Conservation (phyloP, 441 rosid species). For the Omphalea diandra region DNA sequence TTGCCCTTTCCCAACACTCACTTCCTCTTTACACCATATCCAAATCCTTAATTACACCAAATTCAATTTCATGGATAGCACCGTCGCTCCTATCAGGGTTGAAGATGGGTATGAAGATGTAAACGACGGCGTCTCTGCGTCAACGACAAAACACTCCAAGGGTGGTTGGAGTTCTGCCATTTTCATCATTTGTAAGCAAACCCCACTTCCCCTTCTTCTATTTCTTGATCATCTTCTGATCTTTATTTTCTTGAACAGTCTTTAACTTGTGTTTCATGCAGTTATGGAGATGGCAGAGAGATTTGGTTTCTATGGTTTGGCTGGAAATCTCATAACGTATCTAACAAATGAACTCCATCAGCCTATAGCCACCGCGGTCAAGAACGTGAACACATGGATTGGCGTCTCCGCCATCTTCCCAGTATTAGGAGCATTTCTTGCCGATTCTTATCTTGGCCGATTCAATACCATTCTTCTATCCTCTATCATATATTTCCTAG, state of each 20-base stretch:
- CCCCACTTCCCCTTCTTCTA: not conserved
- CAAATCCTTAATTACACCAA: not conserved
- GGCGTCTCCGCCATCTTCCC: slow-evolving; percentile 80
- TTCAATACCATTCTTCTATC: slow-evolving; percentile 73
- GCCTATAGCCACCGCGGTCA: slow-evolving; percentile 50
- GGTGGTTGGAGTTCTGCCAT: slow-evolving; percentile 87
- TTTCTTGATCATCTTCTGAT: not conserved
- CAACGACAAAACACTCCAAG: slow-evolving; percentile 18
- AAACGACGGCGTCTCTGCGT: not conserved
- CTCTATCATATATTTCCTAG: slow-evolving; percentile 53
- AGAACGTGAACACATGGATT: slow-evolving; percentile 72
- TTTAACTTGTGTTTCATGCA: slow-evolving; percentile 23
- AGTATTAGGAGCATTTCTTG: slow-evolving; percentile 62
- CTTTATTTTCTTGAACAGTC: not conserved
- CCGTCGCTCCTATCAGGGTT: slow-evolving; percentile 18
- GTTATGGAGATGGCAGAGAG: slow-evolving; percentile 80
- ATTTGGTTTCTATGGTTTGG: slow-evolving; percentile 74
- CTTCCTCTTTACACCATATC: not conserved
- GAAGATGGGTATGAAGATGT: not conserved
- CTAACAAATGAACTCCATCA: slow-evolving; percentile 62
- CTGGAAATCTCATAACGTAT: slow-evolving; percentile 66
- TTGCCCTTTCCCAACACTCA: not conserved
- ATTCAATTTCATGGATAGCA: slow-evolving; percentile 19
- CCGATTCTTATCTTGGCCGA: slow-evolving; percentile 87
- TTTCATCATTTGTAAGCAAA: slow-evolving; percentile 64